Evolutionary conservation across 2,329 filamentous ascomycete species (phyloP).

Genomic region (Sclerotinia borealis): DNA sequence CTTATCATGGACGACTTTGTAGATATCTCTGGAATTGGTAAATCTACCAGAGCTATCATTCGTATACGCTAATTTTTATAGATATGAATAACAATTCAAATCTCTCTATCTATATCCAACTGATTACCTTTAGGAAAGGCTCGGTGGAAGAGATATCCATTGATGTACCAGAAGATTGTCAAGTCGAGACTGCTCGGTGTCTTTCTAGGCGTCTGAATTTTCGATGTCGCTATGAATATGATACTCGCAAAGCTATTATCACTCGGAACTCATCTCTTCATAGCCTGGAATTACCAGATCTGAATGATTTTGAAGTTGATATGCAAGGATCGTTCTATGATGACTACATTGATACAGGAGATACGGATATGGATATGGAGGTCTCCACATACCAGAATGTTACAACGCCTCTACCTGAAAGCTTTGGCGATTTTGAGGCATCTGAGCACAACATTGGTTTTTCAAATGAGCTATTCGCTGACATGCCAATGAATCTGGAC

Average conservation of each 20-base stretch:
- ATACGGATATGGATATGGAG: background rate
- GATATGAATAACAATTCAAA: constrained; percentile 18
- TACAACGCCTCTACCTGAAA: background rate
- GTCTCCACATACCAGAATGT: background rate
- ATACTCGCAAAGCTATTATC: background rate
- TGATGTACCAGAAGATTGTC: constrained; percentile 8
- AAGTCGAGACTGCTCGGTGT: background rate
- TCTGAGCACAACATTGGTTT: background rate
- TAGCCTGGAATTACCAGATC: background rate
- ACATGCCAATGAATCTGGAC: background rate
- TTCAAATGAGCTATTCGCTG: background rate
- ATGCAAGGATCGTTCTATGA: background rate
- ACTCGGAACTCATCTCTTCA: background rate
- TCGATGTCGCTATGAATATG: background rate
- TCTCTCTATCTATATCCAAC: constrained; percentile 14
- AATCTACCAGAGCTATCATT: background rate
- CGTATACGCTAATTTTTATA: constrained; percentile 6
- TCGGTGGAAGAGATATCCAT: background rate
- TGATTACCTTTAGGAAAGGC: constrained; percentile 17
- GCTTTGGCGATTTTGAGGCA: background rate
- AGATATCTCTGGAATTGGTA: constrained; percentile 13
- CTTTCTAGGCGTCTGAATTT: background rate
- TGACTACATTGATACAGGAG: background rate
- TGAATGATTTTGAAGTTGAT: background rate
- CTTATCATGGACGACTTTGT: constrained; percentile 8